phyloP scores from a whole-genome alignment of 2,329 filamentous ascomycete genomes.

The Pezicula rhizophila region DNA sequence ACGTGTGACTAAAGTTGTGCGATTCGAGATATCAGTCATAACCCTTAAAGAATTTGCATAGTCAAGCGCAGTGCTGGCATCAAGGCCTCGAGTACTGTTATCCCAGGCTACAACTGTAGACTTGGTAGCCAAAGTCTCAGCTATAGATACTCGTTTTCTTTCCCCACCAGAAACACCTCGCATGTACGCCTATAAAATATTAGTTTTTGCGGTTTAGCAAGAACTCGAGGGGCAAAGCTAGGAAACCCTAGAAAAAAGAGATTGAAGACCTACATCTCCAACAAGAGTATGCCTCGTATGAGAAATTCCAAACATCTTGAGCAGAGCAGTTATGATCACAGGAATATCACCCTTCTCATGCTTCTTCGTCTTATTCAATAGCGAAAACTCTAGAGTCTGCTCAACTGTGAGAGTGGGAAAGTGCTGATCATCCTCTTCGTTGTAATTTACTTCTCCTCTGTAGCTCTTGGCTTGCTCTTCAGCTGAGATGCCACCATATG shows the following conservation, averaged over 20 bases:
- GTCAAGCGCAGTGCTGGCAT: constrained; percentile 72
- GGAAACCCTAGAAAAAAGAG: no score
- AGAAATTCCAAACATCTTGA: constrained; percentile 73
- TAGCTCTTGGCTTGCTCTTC: constrained; percentile 62
- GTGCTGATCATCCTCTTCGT: constrained; percentile 71
- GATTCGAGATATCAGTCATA: constrained; percentile 71
- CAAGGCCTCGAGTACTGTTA: constrained; percentile 73
- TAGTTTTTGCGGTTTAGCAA: no score
- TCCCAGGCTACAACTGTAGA: constrained; percentile 73
- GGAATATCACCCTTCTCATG: constrained; percentile 57
- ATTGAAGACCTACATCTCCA: constrained; percentile 44
- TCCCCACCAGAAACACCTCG: constrained; percentile 76
- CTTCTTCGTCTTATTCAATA: constrained; percentile 70
- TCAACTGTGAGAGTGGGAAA: constrained; percentile 70
- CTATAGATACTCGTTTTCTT: constrained; percentile 73
- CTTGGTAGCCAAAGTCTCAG: constrained; percentile 69
- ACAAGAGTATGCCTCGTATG: constrained; percentile 71
- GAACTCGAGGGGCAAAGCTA: no score
- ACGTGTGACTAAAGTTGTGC: constrained; percentile 58
- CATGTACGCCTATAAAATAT: constrained; percentile 33
- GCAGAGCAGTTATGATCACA: constrained; percentile 61
- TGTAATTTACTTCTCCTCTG: constrained; percentile 69
- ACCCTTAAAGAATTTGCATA: constrained; percentile 65
- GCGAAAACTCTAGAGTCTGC: constrained; percentile 70
- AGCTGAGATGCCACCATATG: constrained; percentile 66